phyloP scores from a whole-genome alignment of 2,329 filamentous ascomycete species.

The Colletotrichum sp. region DNA sequence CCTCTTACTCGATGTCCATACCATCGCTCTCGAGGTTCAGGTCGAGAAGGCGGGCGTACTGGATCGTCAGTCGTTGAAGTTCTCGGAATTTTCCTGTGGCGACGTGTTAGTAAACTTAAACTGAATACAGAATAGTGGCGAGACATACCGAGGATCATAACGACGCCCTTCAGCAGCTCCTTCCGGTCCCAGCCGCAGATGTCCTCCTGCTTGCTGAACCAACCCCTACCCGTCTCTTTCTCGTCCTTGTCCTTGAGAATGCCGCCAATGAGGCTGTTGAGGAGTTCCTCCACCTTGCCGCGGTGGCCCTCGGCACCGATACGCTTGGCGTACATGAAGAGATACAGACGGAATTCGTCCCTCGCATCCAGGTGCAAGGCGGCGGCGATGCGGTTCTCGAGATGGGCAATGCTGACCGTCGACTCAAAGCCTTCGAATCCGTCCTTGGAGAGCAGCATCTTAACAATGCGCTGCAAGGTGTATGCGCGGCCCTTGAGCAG shows the following conservation, averaged over 20 bases:
- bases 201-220: slow-evolving; percentile 71
- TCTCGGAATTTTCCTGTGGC: slow-evolving; percentile 88
- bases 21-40: slow-evolving; percentile 57
- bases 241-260: slow-evolving; percentile 62
- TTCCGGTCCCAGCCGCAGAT: slow-evolving; percentile 92
- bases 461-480: slow-evolving; percentile 89
- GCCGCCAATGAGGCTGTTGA: slow-evolving; percentile 81
- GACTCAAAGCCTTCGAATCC: slow-evolving; percentile 93
- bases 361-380: slow-evolving; percentile 83
- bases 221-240: slow-evolving; percentile 58
- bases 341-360: slow-evolving; percentile 91
- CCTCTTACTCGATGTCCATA: slow-evolving; percentile 38
- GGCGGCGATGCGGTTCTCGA: slow-evolving; percentile 93
- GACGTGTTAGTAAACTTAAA: slow-evolving; percentile 32
- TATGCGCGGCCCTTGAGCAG: slow-evolving; percentile 91
- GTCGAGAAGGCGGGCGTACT: slow-evolving; percentile 86
- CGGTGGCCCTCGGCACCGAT: slow-evolving; percentile 88
- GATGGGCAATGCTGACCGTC: slow-evolving; percentile 88
- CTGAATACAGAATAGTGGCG: neutral
- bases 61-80: slow-evolving; percentile 90
- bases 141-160: slow-evolving; percentile 86
- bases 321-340: slow-evolving; percentile 98
- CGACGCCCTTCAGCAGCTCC: slow-evolving; percentile 87
- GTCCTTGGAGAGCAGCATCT: slow-evolving; percentile 84
- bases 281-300: slow-evolving; percentile 89